Evolutionary conservation across 1,284 basidiomycete species (phyloP), one percentile per base, ranked within the genome.

Genomic region (Leccinum angustisporum): DNA sequence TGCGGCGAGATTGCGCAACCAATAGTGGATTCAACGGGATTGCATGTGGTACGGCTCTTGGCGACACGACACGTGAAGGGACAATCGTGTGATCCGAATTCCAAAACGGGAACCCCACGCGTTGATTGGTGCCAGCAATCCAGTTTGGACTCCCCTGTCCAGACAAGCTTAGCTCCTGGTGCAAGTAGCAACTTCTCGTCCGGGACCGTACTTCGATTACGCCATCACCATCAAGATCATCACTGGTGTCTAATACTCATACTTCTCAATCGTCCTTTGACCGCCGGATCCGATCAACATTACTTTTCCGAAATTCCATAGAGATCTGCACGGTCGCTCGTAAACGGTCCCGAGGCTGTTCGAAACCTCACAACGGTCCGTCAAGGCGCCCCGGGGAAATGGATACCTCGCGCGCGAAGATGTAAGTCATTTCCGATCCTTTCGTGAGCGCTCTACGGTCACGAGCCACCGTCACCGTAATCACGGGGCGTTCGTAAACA

Each of bases 121-220:
- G 50, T 16, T 52, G 27, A 52, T 30, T 52, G 51, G 51, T n/a
- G 27, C 38, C 38, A 14, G 30, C n/a, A 10, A 21, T n/a, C 10
- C 16, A 27, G 51, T 31, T 14, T 36, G 34, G 34, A 36, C 18
- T 21, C 16, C 27, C 25, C 25, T 5, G 18, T 13, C 18, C 30
- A 54, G 52, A 21, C 33, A 54, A 36, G 33, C 18, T 18, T 7
- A 14, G 34, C 27, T 54, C n/a, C 27, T 54, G 25, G 27, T 13
- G 18, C 36, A 52, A 33, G 58, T n/a, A 60, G 58, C 30, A 40
- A 51, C 18, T 60, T 33, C 59, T 60, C 48, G n/a, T 11, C 18
- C 57, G 38, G 57, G 58, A 59, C 40, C 4, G 16, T 34, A 51
- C 46, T 57, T 57, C 56, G 18, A 57, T 57, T 57, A 21, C 10